Conservation (phyloP, 192 early-diverging fungal genomes). For the Coemansia sp. region DNA sequence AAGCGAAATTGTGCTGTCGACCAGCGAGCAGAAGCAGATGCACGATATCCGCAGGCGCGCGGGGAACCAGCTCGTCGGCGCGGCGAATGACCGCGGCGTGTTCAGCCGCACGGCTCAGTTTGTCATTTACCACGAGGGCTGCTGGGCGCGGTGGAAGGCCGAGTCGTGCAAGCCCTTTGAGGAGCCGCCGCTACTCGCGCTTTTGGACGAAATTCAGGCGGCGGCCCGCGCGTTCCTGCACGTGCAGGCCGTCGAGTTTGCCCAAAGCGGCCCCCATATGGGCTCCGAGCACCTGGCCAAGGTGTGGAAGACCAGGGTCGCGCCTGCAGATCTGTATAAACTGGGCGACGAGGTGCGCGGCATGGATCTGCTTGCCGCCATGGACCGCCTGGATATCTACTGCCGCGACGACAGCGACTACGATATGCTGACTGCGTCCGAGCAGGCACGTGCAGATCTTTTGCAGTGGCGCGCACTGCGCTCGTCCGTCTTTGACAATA, state of each 20-base stretch:
- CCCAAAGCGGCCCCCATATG: neutral
- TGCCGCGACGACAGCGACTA: constrained; percentile 49
- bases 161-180: constrained; percentile 76
- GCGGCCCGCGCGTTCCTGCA: constrained; percentile 25
- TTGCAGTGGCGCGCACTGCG: constrained; percentile 48
- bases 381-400: constrained; percentile 35
- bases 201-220: constrained; percentile 39
- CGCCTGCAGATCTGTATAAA: constrained; percentile 7
- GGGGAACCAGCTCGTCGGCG: constrained; percentile 52
- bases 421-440: constrained; percentile 41
- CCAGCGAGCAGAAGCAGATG: constrained; percentile 57
- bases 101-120: constrained; percentile 67
- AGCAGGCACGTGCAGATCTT: constrained; percentile 38
- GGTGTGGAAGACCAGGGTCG: constrained; percentile 20
- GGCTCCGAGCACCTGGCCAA: constrained; percentile 17
- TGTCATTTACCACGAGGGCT: constrained; percentile 68
- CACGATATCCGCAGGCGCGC: constrained; percentile 49
- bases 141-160: constrained; percentile 85
- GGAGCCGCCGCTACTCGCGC: constrained; percentile 35
- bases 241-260: constrained; percentile 3
- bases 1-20: constrained; percentile 38
- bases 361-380: constrained; percentile 21
- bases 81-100: constrained; percentile 57
- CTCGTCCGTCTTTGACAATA: constrained; percentile 29
- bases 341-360: constrained; percentile 26